A percentile compares a stretch with the other conserved stretches of the same genome.
Conservation (phyloP, 179 eudicot species). For the Spinacia oleracea region DNA sequence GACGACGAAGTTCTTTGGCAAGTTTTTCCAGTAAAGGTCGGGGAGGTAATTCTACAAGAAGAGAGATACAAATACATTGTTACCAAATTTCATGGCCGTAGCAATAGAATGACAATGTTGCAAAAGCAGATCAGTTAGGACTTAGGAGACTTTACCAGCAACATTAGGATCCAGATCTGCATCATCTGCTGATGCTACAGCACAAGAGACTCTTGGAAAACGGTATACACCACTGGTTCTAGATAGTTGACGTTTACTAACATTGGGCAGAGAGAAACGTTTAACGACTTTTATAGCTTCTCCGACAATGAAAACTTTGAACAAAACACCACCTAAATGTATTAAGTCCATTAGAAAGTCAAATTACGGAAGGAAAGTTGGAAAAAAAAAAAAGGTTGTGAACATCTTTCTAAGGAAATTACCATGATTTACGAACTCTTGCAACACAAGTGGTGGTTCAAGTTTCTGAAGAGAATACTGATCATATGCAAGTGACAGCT, state of each 20-base stretch:
- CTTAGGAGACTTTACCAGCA: conserved; percentile 63
- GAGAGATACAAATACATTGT: background rate
- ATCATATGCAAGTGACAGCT: conserved; percentile 84
- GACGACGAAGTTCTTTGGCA: conserved; percentile 60
- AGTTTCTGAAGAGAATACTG: conserved; percentile 72
- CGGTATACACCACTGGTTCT: conserved; percentile 66
- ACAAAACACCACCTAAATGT: conserved; percentile 79
- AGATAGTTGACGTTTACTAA: conserved; percentile 61
- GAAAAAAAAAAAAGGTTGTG: background rate
- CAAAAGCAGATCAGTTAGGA: background rate
- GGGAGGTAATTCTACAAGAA: conserved; percentile 69
- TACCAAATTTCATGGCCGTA: background rate
- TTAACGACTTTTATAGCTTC: conserved; percentile 85
- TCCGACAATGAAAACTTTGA: conserved; percentile 88
- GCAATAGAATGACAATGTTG: background rate
- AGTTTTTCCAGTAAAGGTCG: conserved; percentile 65
- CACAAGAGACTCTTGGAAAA: conserved; percentile 94
- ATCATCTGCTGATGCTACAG: conserved; percentile 92
- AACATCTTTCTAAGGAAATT: background rate
- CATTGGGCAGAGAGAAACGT: conserved; percentile 92
- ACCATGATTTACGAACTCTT: conserved; percentile 92
- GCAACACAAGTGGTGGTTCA: conserved; percentile 88
- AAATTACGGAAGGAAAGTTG: background rate
- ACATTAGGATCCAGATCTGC: conserved; percentile 80
- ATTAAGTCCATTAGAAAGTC: background rate